Conservation (phyloP, 768 basidiomycete genomes). For the Rubroboletus pulcherrimus region DNA sequence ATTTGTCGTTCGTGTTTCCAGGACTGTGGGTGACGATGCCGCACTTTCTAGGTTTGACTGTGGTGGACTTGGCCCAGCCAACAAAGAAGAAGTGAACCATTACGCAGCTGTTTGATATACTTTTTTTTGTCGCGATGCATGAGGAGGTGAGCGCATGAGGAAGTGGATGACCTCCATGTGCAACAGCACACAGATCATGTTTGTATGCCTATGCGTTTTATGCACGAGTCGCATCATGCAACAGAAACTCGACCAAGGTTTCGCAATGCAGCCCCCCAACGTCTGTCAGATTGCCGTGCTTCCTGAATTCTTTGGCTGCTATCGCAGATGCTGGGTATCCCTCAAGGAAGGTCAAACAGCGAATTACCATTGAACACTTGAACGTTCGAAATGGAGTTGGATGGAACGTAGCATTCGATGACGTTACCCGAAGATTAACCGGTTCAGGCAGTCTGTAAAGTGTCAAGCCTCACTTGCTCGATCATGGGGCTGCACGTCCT, state of each 20-base stretch:
- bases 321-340: not conserved
- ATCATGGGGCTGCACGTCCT: not conserved
- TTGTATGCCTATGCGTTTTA: slow-evolving; percentile 21
- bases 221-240: slow-evolving; percentile 15
- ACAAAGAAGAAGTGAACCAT: slow-evolving; percentile 67
- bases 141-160: not conserved
- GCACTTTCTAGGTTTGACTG: slow-evolving; percentile 54
- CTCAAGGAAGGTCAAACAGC: not conserved
- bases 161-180: slow-evolving; percentile 1
- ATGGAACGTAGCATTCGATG: not conserved
- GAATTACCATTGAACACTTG: not conserved
- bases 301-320: not conserved
- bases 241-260: slow-evolving; percentile 10
- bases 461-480: not conserved
- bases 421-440: not conserved
- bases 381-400: not conserved
- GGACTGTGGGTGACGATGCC: not conserved
- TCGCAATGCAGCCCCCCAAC: not conserved
- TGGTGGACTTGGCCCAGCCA: slow-evolving; percentile 60
- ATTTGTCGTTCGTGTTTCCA: not conserved
- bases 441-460: not conserved
- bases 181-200: slow-evolving; percentile 9
- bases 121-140: slow-evolving; percentile 1
- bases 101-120: slow-evolving; percentile 3
- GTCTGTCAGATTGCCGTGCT: not conserved